Base-by-base conservation (phyloP, 148 eudicot genomes). In the Oxyria digyna region DNA sequence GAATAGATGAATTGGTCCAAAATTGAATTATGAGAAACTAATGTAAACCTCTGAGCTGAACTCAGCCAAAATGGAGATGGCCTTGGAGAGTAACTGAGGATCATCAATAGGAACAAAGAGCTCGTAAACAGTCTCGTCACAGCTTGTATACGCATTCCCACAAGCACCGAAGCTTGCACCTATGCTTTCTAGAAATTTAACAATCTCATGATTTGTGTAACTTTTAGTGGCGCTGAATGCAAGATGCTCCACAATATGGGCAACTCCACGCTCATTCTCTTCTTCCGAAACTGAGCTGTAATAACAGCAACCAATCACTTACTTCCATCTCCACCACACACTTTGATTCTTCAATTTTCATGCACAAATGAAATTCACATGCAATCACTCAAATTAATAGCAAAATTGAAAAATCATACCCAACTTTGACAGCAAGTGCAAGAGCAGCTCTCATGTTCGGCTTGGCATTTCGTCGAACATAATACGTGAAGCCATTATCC, bases 91-190 rank as follows among this genome's bases (percentile, higher is more conserved):
- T 43, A 90, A 68, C 68, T 82, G 91, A 74, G 94, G 97, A 69
- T 87, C 88, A 84, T 87, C 97, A 67, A 90, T 82, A 31, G 97
- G 97, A 79, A 90, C 89, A 80, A 87, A 87, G 54, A 87, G 72
- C 87, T 87, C 94, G 59, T 87, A 90, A 24, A 90, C 82, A 57
- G 97, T 87, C 76, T 90, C 97, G 80, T 90, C 97, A 73, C 81
- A 81, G 67, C 91, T 87, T 37, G 97, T 87, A 49, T 82, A 80
- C 21, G 97, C 94, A 83, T 90, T 90, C 74, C 86, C 89, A 78
- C 97, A 87, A 71, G 97, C 89, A 69, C 97, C 96, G 74, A 68
- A 43, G 6, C 29, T 48, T 43, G 70, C 70, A 8, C 55, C 70
- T 10, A 68, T 45, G 23, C 71, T 68, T 45, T 68, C 71, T 21